A percentile compares a stretch with the other conserved stretches of the same genome.
Conservation (phyloP, 2,329 filamentous ascomycete species). For the Furcasterigmium sp. region DNA sequence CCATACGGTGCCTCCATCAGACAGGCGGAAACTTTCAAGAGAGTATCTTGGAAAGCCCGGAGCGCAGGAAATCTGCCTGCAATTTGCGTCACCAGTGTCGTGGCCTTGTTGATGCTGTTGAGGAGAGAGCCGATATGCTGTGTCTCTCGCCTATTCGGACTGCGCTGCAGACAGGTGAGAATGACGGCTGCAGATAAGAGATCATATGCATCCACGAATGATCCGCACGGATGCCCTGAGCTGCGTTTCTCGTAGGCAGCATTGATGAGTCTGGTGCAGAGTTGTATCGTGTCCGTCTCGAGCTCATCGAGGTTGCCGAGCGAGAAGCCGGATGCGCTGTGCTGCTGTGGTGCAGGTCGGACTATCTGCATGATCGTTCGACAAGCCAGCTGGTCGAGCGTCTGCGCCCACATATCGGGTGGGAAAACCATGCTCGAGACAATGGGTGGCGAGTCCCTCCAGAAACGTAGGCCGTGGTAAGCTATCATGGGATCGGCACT, state of each 20-base stretch:
- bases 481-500: background rate
- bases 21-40: slow-evolving; percentile 3
- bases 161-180: slow-evolving; percentile 1
- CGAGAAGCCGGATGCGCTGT: too few species aligned
- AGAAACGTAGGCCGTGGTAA: slow-evolving; percentile 6
- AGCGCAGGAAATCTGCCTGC: slow-evolving; percentile 6
- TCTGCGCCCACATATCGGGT: background rate
- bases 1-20: slow-evolving; percentile 4
- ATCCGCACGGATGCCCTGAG: background rate
- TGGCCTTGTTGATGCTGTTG: slow-evolving; percentile 4
- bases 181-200: slow-evolving; percentile 6
- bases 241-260: slow-evolving; percentile 1
- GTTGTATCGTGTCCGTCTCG: slow-evolving; percentile 1
- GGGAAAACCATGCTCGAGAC: too few species aligned
- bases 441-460: slow-evolving; percentile 7
- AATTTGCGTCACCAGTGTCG: slow-evolving; percentile 3
- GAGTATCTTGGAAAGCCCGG: slow-evolving; percentile 4
- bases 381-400: slow-evolving; percentile 2
- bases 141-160: background rate
- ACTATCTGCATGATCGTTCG: slow-evolving; percentile 3
- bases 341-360: too few species aligned
- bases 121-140: background rate
- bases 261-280: slow-evolving; percentile 4
- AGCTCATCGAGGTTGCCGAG: too few species aligned
- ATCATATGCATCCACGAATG: slow-evolving; percentile 9